phyloP scores from a whole-genome alignment of 768 basidiomycete genomes.

The Daedaleopsis nitida region DNA sequence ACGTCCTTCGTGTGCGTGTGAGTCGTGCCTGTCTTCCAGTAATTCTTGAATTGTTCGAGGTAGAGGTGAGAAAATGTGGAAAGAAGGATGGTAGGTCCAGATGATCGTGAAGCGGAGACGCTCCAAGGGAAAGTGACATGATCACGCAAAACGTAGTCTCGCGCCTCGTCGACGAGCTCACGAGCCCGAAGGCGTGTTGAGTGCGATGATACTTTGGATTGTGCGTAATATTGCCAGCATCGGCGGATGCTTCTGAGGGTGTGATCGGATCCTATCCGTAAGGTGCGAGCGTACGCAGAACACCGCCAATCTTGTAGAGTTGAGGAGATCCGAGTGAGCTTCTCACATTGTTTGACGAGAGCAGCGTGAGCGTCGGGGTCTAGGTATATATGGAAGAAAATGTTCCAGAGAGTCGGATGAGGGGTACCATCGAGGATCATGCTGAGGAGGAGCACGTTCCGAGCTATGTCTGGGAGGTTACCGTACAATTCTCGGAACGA shows the following conservation, averaged over 20 bases:
- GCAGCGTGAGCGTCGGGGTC: neutral
- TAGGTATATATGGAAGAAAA: conserved; percentile 20
- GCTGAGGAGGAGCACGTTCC: conserved; percentile 17
- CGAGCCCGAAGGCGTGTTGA: neutral
- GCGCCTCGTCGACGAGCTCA: conserved; percentile 11
- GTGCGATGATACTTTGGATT: conserved; percentile 24
- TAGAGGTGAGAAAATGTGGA: conserved; percentile 9
- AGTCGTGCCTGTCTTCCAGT: conserved; percentile 47
- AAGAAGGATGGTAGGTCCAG: conserved; percentile 42
- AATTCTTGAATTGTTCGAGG: conserved; percentile 27
- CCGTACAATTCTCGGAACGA: neutral
- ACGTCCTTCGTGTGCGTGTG: conserved; percentile 19
- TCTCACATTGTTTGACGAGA: conserved; percentile 10
- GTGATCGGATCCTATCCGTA: conserved; percentile 6
- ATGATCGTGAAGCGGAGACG: conserved; percentile 2
- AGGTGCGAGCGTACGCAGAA: conserved; percentile 3
- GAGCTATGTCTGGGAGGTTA: conserved; percentile 4
- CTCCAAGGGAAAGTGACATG: neutral
- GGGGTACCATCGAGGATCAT: conserved; percentile 24
- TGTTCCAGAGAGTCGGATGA: conserved; percentile 4
- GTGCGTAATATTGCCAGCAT: conserved; percentile 28
- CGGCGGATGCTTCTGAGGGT: conserved; percentile 15
- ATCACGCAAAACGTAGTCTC: neutral
- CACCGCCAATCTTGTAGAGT: conserved; percentile 10
- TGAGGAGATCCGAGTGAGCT: conserved; percentile 3